Conservation (phyloP, 2,329 filamentous ascomycete species). For the Cladophialophora immunda region DNA sequence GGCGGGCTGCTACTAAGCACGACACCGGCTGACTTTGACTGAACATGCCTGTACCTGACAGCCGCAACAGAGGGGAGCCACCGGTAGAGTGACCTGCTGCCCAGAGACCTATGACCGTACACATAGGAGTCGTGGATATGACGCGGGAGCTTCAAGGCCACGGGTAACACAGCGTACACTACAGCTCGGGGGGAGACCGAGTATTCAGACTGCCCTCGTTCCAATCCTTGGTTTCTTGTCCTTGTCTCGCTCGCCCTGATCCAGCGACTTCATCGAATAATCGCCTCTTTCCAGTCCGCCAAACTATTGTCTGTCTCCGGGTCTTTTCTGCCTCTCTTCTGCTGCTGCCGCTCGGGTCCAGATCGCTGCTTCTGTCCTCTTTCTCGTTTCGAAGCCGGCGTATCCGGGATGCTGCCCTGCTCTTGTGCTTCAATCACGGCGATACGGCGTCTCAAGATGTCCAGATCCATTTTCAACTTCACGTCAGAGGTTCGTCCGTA, state of each 20-base stretch:
- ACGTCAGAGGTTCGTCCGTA: background rate
- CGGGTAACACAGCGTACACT: background rate
- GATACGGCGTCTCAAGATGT: constrained; percentile 24
- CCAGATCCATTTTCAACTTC: constrained; percentile 18
- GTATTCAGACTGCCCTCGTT: background rate
- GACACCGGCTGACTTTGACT: background rate
- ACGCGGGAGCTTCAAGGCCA: background rate
- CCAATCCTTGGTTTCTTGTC: too few relatives aligned
- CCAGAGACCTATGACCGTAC: background rate
- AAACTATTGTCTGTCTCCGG: background rate
- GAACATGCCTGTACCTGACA: background rate
- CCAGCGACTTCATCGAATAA: constrained; percentile 9
- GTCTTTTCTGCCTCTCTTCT: background rate
- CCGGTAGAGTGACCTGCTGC: too few relatives aligned
- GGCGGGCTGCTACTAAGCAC: background rate
- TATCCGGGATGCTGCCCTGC: background rate
- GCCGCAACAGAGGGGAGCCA: background rate
- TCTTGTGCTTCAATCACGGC: constrained; percentile 16
- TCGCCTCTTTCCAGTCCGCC: constrained; percentile 10
- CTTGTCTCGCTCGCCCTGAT: background rate
- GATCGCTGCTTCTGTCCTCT: background rate
- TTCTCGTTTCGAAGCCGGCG: background rate
- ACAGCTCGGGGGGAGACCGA: background rate
- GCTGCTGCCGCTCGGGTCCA: background rate
- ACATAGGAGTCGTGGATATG: background rate